Base-by-base conservation (phyloP, 208 protist genomes). In the Kentomonas sorsogonicus region DNA sequence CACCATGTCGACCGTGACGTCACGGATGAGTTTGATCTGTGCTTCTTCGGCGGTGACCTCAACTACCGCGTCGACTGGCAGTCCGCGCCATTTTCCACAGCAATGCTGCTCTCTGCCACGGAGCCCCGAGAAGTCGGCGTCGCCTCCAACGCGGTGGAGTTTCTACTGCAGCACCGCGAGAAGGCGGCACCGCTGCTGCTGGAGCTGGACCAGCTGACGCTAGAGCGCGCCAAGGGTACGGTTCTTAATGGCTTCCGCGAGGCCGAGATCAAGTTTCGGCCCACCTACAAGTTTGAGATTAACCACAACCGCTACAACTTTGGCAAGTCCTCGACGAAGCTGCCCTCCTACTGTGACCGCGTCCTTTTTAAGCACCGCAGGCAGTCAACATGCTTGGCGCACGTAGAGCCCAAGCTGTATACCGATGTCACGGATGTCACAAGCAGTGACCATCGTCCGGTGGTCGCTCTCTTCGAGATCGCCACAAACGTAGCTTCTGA, bases 1-100 rank as follows among this genome's bases (percentile, higher is more conserved):
- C 18, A 23, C 7, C 50, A 60, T 2, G 9, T 27, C n/a, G 53
- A 47, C 23, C 73, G 81, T 9, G 87, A 96, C 59, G 82, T 88
- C 22, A 95, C 84, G 16, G 77, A 94, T 16, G 83, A 92, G 51
- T 97, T 94, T 63, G 90, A 98, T 64, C 60, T 93, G 36, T 80
- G 85, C 10, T 87, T 98, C 44, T 97, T 95, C 56, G 88, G 93
- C 27, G 96, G 96, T 1, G 96, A 98, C 47, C 78, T 98, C 10
- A 98, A 98, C 76, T 98, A 98, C 70, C 87, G 96, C 41, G 79
- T 98, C 50, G 89, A 98, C 63, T n/a, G n/a, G n/a, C n/a, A n/a
- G n/a, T n/a, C n/a, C n/a, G n/a, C n/a, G n/a, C n/a, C n/a, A n/a
- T n/a, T n/a, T n/a, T n/a, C n/a, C n/a, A n/a, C n/a, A n/a, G n/a